Conservation (phyloP, 2,329 filamentous ascomycete species). For the Fusarium setosum region DNA sequence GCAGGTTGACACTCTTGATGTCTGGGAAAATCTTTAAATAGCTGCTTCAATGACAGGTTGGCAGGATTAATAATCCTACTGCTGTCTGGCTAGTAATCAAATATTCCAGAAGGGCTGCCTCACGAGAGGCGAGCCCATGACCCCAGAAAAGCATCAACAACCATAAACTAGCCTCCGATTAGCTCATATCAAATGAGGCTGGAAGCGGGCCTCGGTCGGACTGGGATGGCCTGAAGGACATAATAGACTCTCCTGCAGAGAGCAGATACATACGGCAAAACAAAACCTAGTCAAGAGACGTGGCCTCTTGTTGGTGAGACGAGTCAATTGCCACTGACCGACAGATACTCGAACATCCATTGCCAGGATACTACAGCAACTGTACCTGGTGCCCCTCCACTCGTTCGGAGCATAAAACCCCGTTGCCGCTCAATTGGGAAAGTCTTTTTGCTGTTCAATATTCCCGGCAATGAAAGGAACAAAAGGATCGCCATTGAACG, state of each 20-base stretch:
- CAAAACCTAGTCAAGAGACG: constrained; percentile 16
- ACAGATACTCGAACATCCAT: background rate
- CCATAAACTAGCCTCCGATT: background rate
- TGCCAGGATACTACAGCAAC: background rate
- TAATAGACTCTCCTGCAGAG: background rate
- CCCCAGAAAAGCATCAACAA: no score
- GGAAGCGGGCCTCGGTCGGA: constrained; percentile 2
- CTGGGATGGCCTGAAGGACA: constrained; percentile 5
- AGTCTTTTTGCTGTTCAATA: constrained; percentile 22
- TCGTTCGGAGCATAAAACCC: constrained; percentile 31
- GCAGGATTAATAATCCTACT: no score
- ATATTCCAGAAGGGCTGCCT: no score
- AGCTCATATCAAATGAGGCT: constrained; percentile 11
- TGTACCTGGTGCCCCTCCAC: background rate
- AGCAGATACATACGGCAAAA: constrained; percentile 11
- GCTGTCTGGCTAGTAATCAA: no score
- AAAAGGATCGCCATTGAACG: no score
- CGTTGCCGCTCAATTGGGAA: constrained; percentile 33
- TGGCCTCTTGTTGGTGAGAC: constrained; percentile 13
- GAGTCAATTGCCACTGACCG: constrained; percentile 28
- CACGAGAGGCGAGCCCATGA: no score
- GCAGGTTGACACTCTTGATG: no score
- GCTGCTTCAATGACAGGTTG: no score
- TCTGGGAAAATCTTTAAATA: no score
- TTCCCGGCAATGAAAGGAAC: no score